Conservation (phyloP, 306 rosid species). For the Vicia faba region DNA sequence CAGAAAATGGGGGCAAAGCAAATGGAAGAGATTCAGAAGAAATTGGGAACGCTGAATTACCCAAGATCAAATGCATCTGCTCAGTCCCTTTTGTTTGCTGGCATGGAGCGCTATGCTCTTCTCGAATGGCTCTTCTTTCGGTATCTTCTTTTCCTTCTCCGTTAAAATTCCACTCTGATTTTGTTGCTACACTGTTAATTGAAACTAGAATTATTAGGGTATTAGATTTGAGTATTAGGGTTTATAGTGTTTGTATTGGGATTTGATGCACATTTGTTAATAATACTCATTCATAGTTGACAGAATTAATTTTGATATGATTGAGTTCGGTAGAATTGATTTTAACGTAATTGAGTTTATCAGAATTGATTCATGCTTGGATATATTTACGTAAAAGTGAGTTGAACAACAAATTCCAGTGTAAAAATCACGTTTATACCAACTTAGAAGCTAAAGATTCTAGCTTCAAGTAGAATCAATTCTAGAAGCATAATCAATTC, state of each 20-base stretch:
- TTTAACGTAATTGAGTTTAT: too few relatives aligned
- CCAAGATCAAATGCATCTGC: conserved; percentile 92
- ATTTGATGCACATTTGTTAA: conserved; percentile 2
- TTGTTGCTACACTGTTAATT: neutral
- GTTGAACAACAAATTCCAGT: too few relatives aligned
- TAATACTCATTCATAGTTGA: neutral
- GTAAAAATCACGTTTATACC: too few relatives aligned
- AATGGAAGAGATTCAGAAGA: conserved; percentile 93
- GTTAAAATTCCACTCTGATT: conserved; percentile 1
- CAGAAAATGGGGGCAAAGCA: conserved; percentile 80
- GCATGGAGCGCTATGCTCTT: conserved; percentile 97
- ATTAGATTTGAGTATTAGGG: neutral
- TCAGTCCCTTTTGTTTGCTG: conserved; percentile 90
- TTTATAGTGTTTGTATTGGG: neutral
- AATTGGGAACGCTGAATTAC: conserved; percentile 68
- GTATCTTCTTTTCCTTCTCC: conserved; percentile 35
- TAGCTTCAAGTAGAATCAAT: too few relatives aligned
- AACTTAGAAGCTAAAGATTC: too few relatives aligned
- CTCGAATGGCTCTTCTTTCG: conserved; percentile 98
- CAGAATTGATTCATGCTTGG: too few relatives aligned
- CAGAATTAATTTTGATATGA: too few relatives aligned
- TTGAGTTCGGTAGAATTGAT: too few relatives aligned
- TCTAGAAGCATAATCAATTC: too few relatives aligned
- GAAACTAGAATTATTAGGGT: neutral
- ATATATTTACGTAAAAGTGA: too few relatives aligned